Evolutionary conservation across 805 yeast species (phyloP).

Genomic region (Hanseniaspora taiwanica): DNA sequence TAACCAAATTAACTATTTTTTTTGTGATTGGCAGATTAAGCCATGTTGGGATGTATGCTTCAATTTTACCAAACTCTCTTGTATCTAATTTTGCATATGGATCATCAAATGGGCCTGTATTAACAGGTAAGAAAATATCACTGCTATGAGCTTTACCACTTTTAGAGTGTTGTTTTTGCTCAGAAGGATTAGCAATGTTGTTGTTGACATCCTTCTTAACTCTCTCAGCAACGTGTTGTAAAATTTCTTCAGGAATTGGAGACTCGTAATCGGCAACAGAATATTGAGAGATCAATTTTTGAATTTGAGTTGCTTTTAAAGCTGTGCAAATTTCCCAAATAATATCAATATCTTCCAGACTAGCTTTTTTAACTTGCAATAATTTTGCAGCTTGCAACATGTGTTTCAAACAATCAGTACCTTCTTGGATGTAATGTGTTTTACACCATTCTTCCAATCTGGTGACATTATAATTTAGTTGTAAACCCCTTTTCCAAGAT

Average conservation of each 20-base stretch:
- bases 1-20: conserved; percentile 77
- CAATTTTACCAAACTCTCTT: conserved; percentile 67
- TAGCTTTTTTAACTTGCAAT: conserved; percentile 80
- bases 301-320: conserved; percentile 89
- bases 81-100: conserved; percentile 66
- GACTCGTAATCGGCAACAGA: conserved; percentile 89
- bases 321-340: conserved; percentile 92
- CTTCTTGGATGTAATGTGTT: conserved; percentile 81
- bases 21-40: conserved; percentile 79
- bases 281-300: conserved; percentile 79
- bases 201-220: conserved; percentile 39
- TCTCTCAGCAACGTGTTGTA: conserved; percentile 67
- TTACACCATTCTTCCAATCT: conserved; percentile 98
- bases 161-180: conserved; percentile 25
- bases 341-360: conserved; percentile 79
- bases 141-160: conserved; percentile 29
- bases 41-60: conserved; percentile 93
- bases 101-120: conserved; percentile 67
- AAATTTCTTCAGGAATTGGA: conserved; percentile 73
- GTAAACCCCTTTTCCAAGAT: conserved; percentile 96
- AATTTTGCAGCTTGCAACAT: conserved; percentile 87
- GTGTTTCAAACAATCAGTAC: conserved; percentile 70
- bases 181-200: conserved; percentile 5
- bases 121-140: conserved; percentile 58
- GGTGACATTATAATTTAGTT: conserved; percentile 90